Percentiles rank a stretch among this genome's conserved stretches.
Conservation (phyloP, 306 rosid genomes). For the Vigna angularis region DNA sequence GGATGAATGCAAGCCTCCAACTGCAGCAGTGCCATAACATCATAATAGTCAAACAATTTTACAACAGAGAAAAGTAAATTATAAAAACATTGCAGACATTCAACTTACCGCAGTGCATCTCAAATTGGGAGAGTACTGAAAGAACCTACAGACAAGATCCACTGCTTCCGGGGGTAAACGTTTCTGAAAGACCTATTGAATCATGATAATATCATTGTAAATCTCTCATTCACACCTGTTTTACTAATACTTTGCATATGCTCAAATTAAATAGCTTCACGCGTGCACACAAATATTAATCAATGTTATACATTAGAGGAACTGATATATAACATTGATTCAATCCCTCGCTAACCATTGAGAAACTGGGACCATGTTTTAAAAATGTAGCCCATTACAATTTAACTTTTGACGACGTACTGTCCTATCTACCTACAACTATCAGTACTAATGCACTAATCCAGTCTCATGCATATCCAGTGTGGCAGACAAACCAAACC, state of each 20-base stretch:
- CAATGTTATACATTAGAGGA: neutral
- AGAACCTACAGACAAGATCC: conserved; percentile 97
- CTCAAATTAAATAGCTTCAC: conserved; percentile 34
- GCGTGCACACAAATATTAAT: neutral
- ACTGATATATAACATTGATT: conserved; percentile 10
- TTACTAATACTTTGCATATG: conserved; percentile 8
- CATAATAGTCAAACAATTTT: conserved; percentile 16
- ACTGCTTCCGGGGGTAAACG: conserved; percentile 99
- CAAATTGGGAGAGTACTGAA: conserved; percentile 98
- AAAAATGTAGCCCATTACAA: conserved; percentile 17
- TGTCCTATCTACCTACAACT: conserved; percentile 16
- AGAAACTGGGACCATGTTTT: conserved; percentile 23
- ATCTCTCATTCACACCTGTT: conserved; percentile 13
- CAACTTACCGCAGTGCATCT: conserved; percentile 96
- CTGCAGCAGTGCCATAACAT: conserved; percentile 57
- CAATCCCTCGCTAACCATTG: neutral
- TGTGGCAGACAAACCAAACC: conserved; percentile 26
- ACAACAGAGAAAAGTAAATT: conserved; percentile 7
- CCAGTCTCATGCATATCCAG: conserved; percentile 21
- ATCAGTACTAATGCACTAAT: conserved; percentile 15
- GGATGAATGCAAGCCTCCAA: conserved; percentile 99
- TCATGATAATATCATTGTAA: conserved; percentile 22
- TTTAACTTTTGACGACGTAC: conserved; percentile 12
- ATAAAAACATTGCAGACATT: conserved; percentile 17
- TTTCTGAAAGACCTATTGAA: conserved; percentile 88